Evolutionary conservation across 768 basidiomycete species (phyloP), one percentile per base, ranked within the genome.

Genomic region (Lactarius sp.): DNA sequence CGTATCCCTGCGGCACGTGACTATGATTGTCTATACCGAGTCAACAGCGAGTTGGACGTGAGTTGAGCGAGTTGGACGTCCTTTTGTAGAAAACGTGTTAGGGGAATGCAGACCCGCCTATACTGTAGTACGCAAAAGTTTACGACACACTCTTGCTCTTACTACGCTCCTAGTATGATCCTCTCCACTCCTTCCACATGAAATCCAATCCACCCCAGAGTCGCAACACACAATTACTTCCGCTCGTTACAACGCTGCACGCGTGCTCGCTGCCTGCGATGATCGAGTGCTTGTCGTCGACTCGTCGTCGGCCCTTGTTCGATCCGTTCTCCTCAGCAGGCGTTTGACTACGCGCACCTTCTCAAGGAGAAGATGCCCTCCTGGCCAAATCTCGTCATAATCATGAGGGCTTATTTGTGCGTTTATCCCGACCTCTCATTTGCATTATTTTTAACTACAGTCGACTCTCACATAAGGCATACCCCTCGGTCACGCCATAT

Each of bases 381-480:
- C 27, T 88, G 85, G 83, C 80, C 79, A 58, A 90, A 94, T 69
- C 80, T 99, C 55, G 79, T 90, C 70, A 89, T 98, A 72, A 77
- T 98, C 74, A 99, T 98, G 97, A 84, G 97, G 47, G 87, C 92
- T 60, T 98, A 98, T 82, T 98, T 92, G 93, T 95, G 71, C 74
- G 93, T 84, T n/a, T 55, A 39, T 41, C 55, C 37, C 57, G 59
- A 52, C 59, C 54, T 46, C 22, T 63, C 65, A 33, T 66, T 5
- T 59, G 44, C 33, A 54, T 39, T 60, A 53, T 61, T 16, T 9
- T 22, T 4, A 49, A 55, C 18, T 47, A n/a, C n/a, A n/a, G n/a
- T n/a, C n/a, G n/a, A n/a, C n/a, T n/a, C n/a, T n/a, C n/a, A n/a
- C n/a, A n/a, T n/a, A n/a, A n/a, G n/a, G n/a, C n/a, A n/a, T n/a